phyloP scores from a whole-genome alignment of 2,329 filamentous ascomycete genomes.

The Monilinia laxa region DNA sequence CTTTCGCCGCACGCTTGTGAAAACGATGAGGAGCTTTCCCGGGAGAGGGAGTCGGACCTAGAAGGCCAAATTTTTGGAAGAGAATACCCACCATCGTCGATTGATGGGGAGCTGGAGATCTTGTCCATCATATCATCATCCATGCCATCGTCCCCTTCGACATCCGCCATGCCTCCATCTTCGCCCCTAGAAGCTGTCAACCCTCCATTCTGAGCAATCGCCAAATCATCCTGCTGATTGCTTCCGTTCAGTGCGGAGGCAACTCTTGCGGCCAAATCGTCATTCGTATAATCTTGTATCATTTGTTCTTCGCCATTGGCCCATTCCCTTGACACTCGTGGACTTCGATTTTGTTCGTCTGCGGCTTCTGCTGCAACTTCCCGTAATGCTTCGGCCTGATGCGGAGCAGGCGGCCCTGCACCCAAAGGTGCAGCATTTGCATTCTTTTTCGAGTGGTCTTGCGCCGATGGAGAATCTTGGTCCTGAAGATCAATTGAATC shows the following conservation, averaged over 20 bases:
- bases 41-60: slow-evolving; percentile 36
- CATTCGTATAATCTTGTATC: slow-evolving; percentile 44
- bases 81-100: slow-evolving; percentile 90
- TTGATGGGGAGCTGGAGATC: slow-evolving; percentile 97
- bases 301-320: slow-evolving; percentile 40
- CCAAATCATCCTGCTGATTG: slow-evolving; percentile 56
- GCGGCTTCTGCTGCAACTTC: slow-evolving; percentile 75
- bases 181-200: slow-evolving; percentile 48
- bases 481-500: slow-evolving; percentile 96
- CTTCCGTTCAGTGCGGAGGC: slow-evolving; percentile 44
- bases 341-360: slow-evolving; percentile 67
- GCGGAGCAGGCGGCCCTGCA: slow-evolving; percentile 51
- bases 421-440: slow-evolving; percentile 51
- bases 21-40: slow-evolving; percentile 27
- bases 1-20: slow-evolving; percentile 41
- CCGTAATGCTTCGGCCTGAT: slow-evolving; percentile 82
- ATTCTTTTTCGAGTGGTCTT: slow-evolving; percentile 69
- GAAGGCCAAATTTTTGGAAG: slow-evolving; percentile 38
- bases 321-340: slow-evolving; percentile 58
- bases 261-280: slow-evolving; percentile 46
- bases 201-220: slow-evolving; percentile 62
- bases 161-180: slow-evolving; percentile 65
- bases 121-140: slow-evolving; percentile 95
- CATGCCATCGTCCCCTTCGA: slow-evolving; percentile 70
- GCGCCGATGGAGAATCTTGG: slow-evolving; percentile 75